A percentile compares a stretch with the other conserved stretches of the same genome.
These are phyloP conservation scores for Vicia villosa DNA, from an alignment of 306 rosid genomes.

Conservation along the genomic window DNA sequence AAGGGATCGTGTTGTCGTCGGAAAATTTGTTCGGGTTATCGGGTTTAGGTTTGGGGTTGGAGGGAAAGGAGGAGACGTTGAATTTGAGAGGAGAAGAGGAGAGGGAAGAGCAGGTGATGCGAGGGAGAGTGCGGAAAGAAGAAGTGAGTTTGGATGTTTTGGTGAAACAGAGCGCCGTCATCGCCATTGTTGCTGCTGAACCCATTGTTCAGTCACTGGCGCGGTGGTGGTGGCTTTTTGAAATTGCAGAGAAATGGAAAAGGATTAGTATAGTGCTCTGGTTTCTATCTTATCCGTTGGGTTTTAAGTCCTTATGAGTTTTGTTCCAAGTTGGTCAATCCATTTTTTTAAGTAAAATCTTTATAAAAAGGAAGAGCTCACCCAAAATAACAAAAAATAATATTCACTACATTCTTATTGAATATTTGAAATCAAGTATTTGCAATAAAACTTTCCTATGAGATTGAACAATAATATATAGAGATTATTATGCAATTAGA, in stretches of 20 bases:
- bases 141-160: slow-evolving; percentile 43
- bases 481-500: no score
- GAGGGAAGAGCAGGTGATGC: slow-evolving; percentile 47
- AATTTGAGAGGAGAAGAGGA: slow-evolving; percentile 61
- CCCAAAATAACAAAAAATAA: no score
- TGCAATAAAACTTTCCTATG: no score
- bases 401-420: no score
- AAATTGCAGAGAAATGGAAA: neutral
- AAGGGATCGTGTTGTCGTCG: slow-evolving; percentile 56
- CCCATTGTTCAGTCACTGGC: neutral
- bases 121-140: slow-evolving; percentile 61
- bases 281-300: slow-evolving; percentile 12
- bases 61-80: slow-evolving; percentile 85
- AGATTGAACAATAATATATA: no score
- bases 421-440: no score
- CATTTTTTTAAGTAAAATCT: no score
- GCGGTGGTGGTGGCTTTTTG: neutral
- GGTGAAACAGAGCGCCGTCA: slow-evolving; percentile 46
- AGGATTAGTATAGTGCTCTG: neutral
- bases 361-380: no score
- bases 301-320: no score
- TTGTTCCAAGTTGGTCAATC: no score
- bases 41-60: slow-evolving; percentile 60
- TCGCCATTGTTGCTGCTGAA: slow-evolving; percentile 36
- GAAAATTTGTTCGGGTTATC: neutral